Percentiles rank a stretch among this genome's conserved stretches.
phyloP scores from a whole-genome alignment of 164 flowering plant species.

The Nymphaea colorata region DNA sequence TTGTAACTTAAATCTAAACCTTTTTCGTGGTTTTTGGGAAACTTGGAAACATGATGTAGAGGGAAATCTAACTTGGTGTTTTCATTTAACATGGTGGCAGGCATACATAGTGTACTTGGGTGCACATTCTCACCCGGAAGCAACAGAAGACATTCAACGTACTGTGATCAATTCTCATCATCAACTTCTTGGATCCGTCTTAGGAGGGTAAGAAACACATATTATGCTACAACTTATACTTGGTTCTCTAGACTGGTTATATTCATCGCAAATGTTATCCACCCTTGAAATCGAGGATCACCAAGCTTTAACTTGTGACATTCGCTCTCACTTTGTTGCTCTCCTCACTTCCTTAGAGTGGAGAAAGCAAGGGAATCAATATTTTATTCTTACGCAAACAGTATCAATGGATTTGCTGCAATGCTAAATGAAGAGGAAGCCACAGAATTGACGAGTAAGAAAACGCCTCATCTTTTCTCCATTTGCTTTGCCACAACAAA shows the following conservation, averaged over 20 bases:
- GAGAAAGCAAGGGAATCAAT: constrained; percentile 43
- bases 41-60: background rate
- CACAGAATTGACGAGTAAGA: constrained; percentile 13
- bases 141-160: constrained; percentile 9
- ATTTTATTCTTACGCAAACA: constrained; percentile 27
- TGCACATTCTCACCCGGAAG: constrained; percentile 25
- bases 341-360: background rate
- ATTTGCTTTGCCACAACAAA: no score
- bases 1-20: no score
- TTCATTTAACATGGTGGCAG: constrained; percentile 9
- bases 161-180: constrained; percentile 26
- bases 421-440: constrained; percentile 41
- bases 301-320: background rate
- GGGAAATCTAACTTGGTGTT: background rate
- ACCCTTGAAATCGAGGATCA: no score
- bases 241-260: background rate
- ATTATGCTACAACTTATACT: background rate
- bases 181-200: constrained; percentile 26
- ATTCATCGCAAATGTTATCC: background rate
- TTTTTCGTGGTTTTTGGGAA: no score
- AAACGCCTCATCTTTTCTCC: background rate
- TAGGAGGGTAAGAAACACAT: constrained; percentile 34
- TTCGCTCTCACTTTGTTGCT: background rate
- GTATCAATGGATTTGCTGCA: constrained; percentile 62
- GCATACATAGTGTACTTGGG: constrained; percentile 51